A percentile compares a stretch with the other conserved stretches of the same genome.
These are phyloP conservation scores for Lasiosphaeris hirsuta DNA, from an alignment of 495 filamentous ascomycete species.

Conservation along the genomic window DNA sequence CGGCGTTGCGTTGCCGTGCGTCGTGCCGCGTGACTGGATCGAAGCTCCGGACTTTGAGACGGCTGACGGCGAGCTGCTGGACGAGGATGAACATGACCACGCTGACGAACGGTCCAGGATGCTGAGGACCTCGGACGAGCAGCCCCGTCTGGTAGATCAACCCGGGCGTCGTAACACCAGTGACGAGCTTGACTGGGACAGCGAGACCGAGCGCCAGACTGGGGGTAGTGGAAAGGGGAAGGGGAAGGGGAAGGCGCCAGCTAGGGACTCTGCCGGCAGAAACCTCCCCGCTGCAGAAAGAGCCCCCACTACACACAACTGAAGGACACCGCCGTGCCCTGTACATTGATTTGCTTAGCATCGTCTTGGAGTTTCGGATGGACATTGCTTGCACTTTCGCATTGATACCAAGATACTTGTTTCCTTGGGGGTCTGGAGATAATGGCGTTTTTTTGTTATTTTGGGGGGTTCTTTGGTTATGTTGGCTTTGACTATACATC, in stretches of 20 bases:
- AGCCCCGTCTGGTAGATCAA: conserved; percentile 27
- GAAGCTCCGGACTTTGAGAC: conserved; percentile 69
- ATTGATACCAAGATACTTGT: conserved; percentile 25
- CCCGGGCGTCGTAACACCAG: not conserved
- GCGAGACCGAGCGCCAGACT: conserved; percentile 23
- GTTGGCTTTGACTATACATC: not conserved
- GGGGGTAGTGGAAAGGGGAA: conserved; percentile 41
- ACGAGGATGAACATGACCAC: conserved; percentile 45
- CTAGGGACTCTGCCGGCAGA: conserved; percentile 38
- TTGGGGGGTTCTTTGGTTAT: not conserved
- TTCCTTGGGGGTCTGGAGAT: not conserved
- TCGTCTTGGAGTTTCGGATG: conserved; percentile 20
- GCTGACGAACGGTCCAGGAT: conserved; percentile 26
- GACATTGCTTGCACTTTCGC: not conserved
- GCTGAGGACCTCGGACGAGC: conserved; percentile 28
- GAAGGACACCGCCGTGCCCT: not conserved
- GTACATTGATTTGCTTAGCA: conserved; percentile 12
- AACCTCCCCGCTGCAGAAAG: conserved; percentile 39
- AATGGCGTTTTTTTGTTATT: conserved; percentile 3
- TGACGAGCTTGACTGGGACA: conserved; percentile 22
- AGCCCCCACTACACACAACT: conserved; percentile 26
- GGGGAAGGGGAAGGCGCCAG: conserved; percentile 39
- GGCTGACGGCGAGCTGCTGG: conserved; percentile 63
- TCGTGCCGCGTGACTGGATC: conserved; percentile 77
- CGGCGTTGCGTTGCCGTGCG: conserved; percentile 70